These are phyloP conservation scores for Papiliotrema terrestris DNA, from an alignment of 1,284 basidiomycete genomes.

Conservation along the genomic window DNA sequence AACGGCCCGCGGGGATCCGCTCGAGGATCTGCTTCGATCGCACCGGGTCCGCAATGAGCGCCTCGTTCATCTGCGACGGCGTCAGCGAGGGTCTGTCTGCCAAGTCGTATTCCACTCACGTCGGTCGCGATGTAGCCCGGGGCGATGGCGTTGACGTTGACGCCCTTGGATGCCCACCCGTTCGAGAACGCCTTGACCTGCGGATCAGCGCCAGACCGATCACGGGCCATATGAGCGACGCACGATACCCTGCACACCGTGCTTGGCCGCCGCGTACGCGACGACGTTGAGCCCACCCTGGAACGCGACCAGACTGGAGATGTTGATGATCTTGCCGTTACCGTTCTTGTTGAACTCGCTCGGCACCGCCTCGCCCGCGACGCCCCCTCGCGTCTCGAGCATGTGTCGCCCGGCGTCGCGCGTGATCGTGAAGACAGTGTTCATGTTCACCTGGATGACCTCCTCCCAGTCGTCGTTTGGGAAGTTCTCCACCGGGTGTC, in stretches of 20 bases:
- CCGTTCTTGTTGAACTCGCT: conserved; percentile 25
- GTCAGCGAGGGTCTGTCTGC: not conserved
- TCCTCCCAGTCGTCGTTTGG: conserved; percentile 85
- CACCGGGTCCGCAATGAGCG: conserved; percentile 46
- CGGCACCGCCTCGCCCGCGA: conserved; percentile 34
- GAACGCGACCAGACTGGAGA: conserved; percentile 49
- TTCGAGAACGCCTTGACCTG: conserved; percentile 52
- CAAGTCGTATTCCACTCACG: conserved; percentile 56
- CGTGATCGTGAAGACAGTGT: conserved; percentile 50
- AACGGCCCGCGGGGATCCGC: conserved; percentile 84
- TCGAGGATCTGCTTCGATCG: conserved; percentile 80
- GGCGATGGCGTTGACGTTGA: conserved; percentile 83
- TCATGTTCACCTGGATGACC: conserved; percentile 57
- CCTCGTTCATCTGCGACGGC: conserved; percentile 46
- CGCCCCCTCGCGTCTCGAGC: conserved; percentile 47
- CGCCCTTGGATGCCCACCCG: conserved; percentile 74
- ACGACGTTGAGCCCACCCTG: conserved; percentile 71
- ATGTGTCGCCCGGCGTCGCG: conserved; percentile 50
- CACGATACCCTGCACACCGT: conserved; percentile 75
- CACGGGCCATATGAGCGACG: conserved; percentile 13
- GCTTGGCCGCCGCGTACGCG: conserved; percentile 84
- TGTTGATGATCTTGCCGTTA: conserved; percentile 53
- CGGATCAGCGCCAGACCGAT: conserved; percentile 49
- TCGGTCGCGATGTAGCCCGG: conserved; percentile 92
- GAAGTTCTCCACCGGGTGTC: conserved; percentile 77